These are phyloP conservation scores for Debaryomyces subglobosus DNA, from an alignment of 1,139 yeast species.

Conservation along the genomic window DNA sequence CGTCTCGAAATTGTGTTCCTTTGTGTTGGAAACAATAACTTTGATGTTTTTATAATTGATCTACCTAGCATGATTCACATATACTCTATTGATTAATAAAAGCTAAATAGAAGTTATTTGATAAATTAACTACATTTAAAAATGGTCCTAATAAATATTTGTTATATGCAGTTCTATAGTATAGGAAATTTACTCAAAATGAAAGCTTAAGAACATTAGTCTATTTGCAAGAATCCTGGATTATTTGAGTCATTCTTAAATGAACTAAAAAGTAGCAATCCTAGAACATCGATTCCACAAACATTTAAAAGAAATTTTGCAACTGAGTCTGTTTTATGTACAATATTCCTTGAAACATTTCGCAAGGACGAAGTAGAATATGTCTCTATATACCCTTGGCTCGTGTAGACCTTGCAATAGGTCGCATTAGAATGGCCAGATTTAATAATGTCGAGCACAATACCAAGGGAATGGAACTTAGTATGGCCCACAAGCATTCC, in stretches of 20 bases:
- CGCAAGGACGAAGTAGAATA: slow-evolving; percentile 5
- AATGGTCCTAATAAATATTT: neutral
- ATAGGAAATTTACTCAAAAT: neutral
- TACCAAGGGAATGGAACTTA: slow-evolving; percentile 18
- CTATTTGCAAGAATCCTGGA: neutral
- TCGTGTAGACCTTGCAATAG: slow-evolving; percentile 10
- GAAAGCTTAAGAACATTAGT: neutral
- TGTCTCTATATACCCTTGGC: slow-evolving; percentile 8
- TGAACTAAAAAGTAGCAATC: slow-evolving; percentile 9
- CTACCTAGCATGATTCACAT: slow-evolving; percentile 1
- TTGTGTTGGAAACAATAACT: neutral
- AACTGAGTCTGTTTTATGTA: slow-evolving; percentile 3
- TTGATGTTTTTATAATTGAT: neutral
- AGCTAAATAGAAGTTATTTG: neutral
- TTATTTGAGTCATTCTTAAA: neutral
- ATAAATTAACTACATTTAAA: neutral
- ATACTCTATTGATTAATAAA: neutral
- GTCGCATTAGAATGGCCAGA: neutral
- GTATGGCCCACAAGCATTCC: slow-evolving; percentile 21
- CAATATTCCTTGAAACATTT: neutral
- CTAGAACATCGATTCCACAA: slow-evolving; percentile 14
- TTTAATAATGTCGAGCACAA: slow-evolving; percentile 13
- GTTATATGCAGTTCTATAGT: neutral
- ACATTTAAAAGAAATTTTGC: slow-evolving; percentile 9
- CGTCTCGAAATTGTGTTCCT: slow-evolving; percentile 3